Conservation (phyloP, 1,284 basidiomycete genomes). For the Tylopilus sp. region DNA sequence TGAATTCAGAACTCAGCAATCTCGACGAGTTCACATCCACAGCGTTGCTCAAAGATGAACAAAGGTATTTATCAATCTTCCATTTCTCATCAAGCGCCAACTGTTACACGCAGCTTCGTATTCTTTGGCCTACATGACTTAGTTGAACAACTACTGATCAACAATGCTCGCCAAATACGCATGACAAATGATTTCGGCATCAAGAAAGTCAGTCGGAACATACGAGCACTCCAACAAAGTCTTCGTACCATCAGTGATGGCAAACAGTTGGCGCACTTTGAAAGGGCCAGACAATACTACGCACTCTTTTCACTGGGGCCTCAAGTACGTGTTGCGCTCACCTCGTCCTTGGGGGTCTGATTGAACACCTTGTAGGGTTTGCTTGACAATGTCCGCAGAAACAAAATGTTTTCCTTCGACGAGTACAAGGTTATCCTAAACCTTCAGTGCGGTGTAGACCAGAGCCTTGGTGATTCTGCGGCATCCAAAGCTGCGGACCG, state of each 20-base stretch:
- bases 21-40: constrained; percentile 79
- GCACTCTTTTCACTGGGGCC: constrained; percentile 81
- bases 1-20: constrained; percentile 85
- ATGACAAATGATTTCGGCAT: constrained; percentile 84
- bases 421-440: constrained; percentile 93
- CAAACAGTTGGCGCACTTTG: constrained; percentile 75
- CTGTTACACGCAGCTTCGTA: constrained; percentile 70
- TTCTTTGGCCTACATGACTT: constrained; percentile 91
- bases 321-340: constrained; percentile 60
- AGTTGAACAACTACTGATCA: constrained; percentile 87
- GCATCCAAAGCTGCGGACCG: constrained; percentile 67
- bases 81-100: not conserved
- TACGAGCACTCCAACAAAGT: constrained; percentile 93
- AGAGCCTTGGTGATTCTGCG: constrained; percentile 60
- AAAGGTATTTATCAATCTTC: constrained; percentile 62
- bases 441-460: constrained; percentile 87
- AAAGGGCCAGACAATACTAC: constrained; percentile 85
- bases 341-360: constrained; percentile 3
- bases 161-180: constrained; percentile 78
- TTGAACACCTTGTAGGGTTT: constrained; percentile 65
- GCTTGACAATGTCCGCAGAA: constrained; percentile 73
- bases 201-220: constrained; percentile 91
- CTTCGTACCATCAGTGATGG: constrained; percentile 83
- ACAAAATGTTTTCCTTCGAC: constrained; percentile 84
- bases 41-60: constrained; percentile 72